These are phyloP conservation scores for Thelonectria blattea DNA, from an alignment of 2,329 filamentous ascomycete genomes.

Conservation along the genomic window DNA sequence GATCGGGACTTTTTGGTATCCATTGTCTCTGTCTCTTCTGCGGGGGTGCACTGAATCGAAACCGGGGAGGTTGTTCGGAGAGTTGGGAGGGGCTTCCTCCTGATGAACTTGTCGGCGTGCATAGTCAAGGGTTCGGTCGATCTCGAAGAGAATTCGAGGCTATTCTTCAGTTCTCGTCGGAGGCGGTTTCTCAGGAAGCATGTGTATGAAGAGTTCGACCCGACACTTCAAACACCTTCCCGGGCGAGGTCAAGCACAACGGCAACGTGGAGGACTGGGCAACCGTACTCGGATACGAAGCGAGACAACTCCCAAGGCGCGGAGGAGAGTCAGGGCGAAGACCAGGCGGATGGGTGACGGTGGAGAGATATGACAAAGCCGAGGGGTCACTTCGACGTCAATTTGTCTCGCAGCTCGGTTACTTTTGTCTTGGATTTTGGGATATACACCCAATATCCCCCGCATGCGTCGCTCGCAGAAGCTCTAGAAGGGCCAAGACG, in stretches of 20 bases:
- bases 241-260: slow-evolving; percentile 31
- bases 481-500: slow-evolving; percentile 10
- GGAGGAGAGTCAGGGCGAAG: slow-evolving; percentile 7
- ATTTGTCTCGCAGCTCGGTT: slow-evolving; percentile 32
- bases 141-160: background rate
- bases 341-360: slow-evolving; percentile 20
- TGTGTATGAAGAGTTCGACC: slow-evolving; percentile 8
- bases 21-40: slow-evolving; percentile 31
- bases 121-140: slow-evolving; percentile 30
- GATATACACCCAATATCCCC: slow-evolving; percentile 25
- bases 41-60: slow-evolving; percentile 27
- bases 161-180: background rate
- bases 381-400: slow-evolving; percentile 31
- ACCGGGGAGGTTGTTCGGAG: slow-evolving; percentile 35
- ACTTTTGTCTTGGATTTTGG: slow-evolving; percentile 32
- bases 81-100: slow-evolving; percentile 42
- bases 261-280: slow-evolving; percentile 17
- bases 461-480: slow-evolving; percentile 30
- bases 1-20: slow-evolving; percentile 45
- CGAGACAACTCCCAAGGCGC: slow-evolving; percentile 18
- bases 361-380: slow-evolving; percentile 13
- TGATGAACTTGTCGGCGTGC: slow-evolving; percentile 47
- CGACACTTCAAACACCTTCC: slow-evolving; percentile 21
- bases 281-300: slow-evolving; percentile 20
- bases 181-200: slow-evolving; percentile 3